Base-by-base conservation (phyloP, 2,329 filamentous ascomycete species). In the Aspergillus brunneoviolaceus region DNA sequence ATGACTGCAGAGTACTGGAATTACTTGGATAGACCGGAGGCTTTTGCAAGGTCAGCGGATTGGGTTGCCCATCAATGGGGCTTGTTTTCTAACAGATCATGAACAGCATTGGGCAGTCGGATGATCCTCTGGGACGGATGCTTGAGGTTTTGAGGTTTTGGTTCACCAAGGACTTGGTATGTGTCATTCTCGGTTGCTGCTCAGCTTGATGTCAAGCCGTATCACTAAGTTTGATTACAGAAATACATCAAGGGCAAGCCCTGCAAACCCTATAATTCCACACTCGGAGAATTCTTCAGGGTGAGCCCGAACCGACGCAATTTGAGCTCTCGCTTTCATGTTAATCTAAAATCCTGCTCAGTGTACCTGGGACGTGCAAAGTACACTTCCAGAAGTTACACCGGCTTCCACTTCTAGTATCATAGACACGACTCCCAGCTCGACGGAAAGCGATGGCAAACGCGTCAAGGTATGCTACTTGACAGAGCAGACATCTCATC, bases 211-310 rank as follows among this genome's bases (percentile, higher is more conserved):
- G 35, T 29, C 7, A 29, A 48, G 23, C 33, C 29, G 50, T 60
- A 49, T 53, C 29, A 61, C 68, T 75, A 55, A 69, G 54, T 19
- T 19, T 9, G 55, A 14, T 55, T 49, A 58, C 70, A 87, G 85
- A 99, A 99, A 85, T 99, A 98, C 72, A 91, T 96, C 75, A 98
- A 98, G 81, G 94, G 94, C 61, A 96, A 93, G 81, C 95, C 95
- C 49, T 98, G 94, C 87, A 99, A 99, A 79, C 95, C 95, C 11
- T 99, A 99, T 81, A 99, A 99, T 78, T 97, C 93, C 51, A 93
- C 92, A 39, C 80, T 99, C 54, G 95, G 95, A 65, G 95, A 99
- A 80, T 99, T 99, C 80, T 99, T 99, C 80, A 86, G 92, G 79
- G 91, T 93, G 81, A 71, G 87, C 67, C 25, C n/a, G 31, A 25